Percentiles rank a stretch among this genome's conserved stretches.
Evolutionary conservation across 2,329 filamentous ascomycete genomes (phyloP).

Genomic region (Phoma sp.): DNA sequence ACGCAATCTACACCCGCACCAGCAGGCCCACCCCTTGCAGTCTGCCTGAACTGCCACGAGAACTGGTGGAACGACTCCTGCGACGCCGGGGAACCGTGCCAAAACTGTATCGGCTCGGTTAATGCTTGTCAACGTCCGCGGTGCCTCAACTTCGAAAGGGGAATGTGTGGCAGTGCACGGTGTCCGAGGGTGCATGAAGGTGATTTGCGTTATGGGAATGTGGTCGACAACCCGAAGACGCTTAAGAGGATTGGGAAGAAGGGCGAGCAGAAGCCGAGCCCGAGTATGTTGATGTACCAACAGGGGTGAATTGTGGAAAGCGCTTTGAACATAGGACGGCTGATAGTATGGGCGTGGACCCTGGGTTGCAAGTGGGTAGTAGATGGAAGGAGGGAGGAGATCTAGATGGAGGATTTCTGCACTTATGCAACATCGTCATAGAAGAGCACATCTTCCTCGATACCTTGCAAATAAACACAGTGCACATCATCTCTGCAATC

Average conservation of each 20-base stretch:
- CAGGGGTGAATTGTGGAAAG: not conserved
- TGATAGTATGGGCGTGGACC: not conserved
- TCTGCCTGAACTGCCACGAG: conserved; percentile 12
- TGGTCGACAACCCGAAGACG: conserved; percentile 4
- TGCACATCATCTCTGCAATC: too few species aligned
- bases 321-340: too few species aligned
- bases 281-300: not conserved
- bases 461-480: too few species aligned
- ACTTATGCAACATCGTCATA: too few species aligned
- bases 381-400: too few species aligned
- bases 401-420: too few species aligned
- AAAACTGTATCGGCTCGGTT: conserved; percentile 1
- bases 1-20: not conserved
- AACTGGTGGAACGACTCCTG: conserved; percentile 16
- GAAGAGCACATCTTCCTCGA: too few species aligned
- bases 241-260: conserved; percentile 9
- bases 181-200: conserved; percentile 6
- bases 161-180: not conserved
- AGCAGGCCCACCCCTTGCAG: not conserved
- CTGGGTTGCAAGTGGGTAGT: not conserved
- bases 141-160: not conserved
- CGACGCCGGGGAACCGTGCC: conserved; percentile 10
- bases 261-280: not conserved
- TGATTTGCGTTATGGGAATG: not conserved
- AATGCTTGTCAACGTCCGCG: conserved; percentile 1